phyloP scores from a whole-genome alignment of 2,329 filamentous ascomycete species.

The Sporothrix pseudoabietina region DNA sequence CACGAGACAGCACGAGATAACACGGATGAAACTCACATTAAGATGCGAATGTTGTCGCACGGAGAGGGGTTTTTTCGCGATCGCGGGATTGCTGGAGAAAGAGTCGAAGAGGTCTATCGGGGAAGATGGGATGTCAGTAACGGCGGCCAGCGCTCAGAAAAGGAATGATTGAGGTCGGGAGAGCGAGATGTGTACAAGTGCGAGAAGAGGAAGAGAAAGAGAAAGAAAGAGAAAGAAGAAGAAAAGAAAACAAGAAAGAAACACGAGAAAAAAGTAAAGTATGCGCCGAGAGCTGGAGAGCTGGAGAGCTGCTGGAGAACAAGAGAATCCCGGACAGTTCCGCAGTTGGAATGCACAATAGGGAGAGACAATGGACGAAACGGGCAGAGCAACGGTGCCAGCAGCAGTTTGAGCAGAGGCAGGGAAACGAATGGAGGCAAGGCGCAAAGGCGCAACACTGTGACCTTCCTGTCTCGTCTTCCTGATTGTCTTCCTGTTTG shows the following conservation, averaged over 20 bases:
- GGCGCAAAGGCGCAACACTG: background rate
- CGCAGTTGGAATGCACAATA: background rate
- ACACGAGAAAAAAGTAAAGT: background rate
- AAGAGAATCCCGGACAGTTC: background rate
- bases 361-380: background rate
- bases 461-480: too few species aligned
- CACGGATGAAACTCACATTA: background rate
- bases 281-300: background rate
- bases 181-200: background rate
- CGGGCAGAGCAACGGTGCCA: background rate
- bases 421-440: background rate
- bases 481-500: background rate
- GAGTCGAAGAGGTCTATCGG: background rate
- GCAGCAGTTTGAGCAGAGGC: background rate
- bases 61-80: background rate
- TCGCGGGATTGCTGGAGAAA: background rate
- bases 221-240: background rate
- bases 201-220: background rate
- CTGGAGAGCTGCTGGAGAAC: background rate
- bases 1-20: background rate
- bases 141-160: background rate
- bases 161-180: conserved; percentile 8
- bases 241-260: background rate
- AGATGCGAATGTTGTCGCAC: background rate
- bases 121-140: background rate